Evolutionary conservation across 108 stramenopile genomes (phyloP).

Genomic region (Fragilaria radians): DNA sequence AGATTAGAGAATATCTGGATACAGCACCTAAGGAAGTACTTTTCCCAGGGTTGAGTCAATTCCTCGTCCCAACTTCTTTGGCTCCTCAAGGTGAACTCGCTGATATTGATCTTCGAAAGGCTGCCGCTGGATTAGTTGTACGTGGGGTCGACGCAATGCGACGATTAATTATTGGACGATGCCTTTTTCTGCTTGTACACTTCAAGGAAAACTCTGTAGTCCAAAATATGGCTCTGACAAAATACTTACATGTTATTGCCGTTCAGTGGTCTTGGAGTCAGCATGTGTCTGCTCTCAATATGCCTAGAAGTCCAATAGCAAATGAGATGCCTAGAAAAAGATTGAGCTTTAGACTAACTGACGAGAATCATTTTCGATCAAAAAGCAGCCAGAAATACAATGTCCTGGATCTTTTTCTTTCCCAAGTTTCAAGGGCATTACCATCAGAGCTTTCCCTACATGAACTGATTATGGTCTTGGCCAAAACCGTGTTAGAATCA

Average conservation of each 20-base stretch:
- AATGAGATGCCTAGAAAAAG: slow-evolving; percentile 22
- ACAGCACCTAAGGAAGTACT: neutral
- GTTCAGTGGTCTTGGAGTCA: slow-evolving; percentile 31
- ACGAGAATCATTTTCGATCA: slow-evolving; percentile 13
- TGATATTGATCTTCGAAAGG: slow-evolving; percentile 10
- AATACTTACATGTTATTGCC: slow-evolving; percentile 26
- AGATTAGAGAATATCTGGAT: neutral
- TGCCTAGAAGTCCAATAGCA: slow-evolving; percentile 5
- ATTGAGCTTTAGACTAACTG: slow-evolving; percentile 27
- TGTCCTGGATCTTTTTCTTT: neutral
- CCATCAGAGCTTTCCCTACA: neutral
- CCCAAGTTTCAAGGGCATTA: neutral
- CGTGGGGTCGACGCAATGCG: slow-evolving; percentile 25
- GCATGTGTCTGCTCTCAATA: slow-evolving; percentile 19
- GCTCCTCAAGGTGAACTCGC: neutral
- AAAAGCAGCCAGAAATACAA: neutral
- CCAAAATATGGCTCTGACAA: slow-evolving; percentile 14
- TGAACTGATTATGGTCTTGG: neutral
- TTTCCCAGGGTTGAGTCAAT: neutral
- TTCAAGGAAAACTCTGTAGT: slow-evolving; percentile 9
- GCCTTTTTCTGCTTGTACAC: slow-evolving; percentile 19
- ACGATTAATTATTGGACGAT: slow-evolving; percentile 23
- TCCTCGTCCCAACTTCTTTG: neutral
- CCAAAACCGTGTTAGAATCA: slow-evolving; percentile 11
- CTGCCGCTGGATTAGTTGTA: slow-evolving; percentile 17